Evolutionary conservation across 1,139 yeast genomes (phyloP), one percentile per base, ranked within the genome.

Genomic region (Sugiyamaella grinbergsii): DNA sequence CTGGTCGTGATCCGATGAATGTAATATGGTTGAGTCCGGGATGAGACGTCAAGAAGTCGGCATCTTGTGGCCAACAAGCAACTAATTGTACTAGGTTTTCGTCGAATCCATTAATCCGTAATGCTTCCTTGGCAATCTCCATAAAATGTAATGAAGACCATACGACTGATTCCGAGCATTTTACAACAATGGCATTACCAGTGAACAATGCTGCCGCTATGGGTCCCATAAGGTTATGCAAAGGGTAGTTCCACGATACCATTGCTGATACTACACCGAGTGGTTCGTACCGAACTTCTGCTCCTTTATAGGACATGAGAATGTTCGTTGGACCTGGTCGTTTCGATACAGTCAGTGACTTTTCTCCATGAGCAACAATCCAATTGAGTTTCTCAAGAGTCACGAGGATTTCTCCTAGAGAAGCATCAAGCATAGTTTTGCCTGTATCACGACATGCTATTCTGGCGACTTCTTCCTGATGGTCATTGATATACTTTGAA

Each of bases 391-490:
- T 93, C 66, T 93, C 98, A 58, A 91, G 74, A 0, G 98, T 91
- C 8, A 90, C 98, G 80, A 93, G 78, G 49, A 72, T 70, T 57
- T 93, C 98, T 41, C 98, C 98, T 85, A 93, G 83, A 52, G 93
- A 84, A 2, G 98, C 98, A 71, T 93, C 98, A 41, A 93, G 74
- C 82, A 86, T 83, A 2, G 98, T 91, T 67, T 93, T 93, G 31
- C 98, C 98, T 24, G 96, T 85, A 65, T 93, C 98, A 60, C 98
- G 77, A 68, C 98, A 93, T 0, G 98, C 97, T 6, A 93, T 85
- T 46, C 95, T 75, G 3, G 96, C 96, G 45, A 93, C 80, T 48
- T 83, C 82, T 50, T 85, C 93, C 67, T 93, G 98, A 67, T 93
- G 84, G 48, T 83, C 84, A 49, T 86, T 69, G 47, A 93, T 81